Conservation (phyloP, 148 eudicot genomes). For the Fagopyrum esculentum region DNA sequence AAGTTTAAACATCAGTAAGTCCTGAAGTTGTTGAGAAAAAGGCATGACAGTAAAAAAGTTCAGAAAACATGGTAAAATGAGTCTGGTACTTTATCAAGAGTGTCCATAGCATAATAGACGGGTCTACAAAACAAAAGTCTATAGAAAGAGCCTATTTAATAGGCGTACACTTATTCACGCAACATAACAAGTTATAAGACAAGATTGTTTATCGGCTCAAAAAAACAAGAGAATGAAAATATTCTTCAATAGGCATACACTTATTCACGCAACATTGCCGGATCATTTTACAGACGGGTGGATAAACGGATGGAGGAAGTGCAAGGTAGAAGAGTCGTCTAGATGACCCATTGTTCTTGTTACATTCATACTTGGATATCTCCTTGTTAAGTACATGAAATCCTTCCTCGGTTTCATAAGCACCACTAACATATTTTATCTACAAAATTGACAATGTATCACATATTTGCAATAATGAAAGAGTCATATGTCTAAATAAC, state of each 20-base stretch:
- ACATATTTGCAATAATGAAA: background rate
- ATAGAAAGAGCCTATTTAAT: too few species aligned
- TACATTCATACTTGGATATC: slow-evolving; percentile 52
- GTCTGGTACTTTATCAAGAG: too few species aligned
- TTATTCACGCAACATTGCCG: slow-evolving; percentile 53
- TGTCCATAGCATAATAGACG: background rate
- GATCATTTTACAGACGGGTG: slow-evolving; percentile 93
- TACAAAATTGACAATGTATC: slow-evolving; percentile 20
- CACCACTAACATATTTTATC: slow-evolving; percentile 85
- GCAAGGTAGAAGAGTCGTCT: slow-evolving; percentile 94
- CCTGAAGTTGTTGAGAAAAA: background rate
- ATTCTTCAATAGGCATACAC: slow-evolving; percentile 35
- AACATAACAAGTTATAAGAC: background rate
- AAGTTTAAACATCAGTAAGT: background rate
- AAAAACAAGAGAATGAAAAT: background rate
- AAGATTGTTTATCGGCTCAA: background rate
- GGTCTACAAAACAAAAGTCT: too few species aligned
- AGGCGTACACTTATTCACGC: too few species aligned
- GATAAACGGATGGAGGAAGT: slow-evolving; percentile 98
- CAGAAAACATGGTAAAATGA: background rate
- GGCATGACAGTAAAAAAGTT: background rate
- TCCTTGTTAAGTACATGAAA: slow-evolving; percentile 61
- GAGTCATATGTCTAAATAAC: background rate
- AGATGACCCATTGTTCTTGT: slow-evolving; percentile 46
- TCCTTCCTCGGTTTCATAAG: slow-evolving; percentile 74